These are phyloP conservation scores for Tieghemostelium lacteum DNA, from an alignment of 78 protist genomes.

Conservation along the genomic window DNA sequence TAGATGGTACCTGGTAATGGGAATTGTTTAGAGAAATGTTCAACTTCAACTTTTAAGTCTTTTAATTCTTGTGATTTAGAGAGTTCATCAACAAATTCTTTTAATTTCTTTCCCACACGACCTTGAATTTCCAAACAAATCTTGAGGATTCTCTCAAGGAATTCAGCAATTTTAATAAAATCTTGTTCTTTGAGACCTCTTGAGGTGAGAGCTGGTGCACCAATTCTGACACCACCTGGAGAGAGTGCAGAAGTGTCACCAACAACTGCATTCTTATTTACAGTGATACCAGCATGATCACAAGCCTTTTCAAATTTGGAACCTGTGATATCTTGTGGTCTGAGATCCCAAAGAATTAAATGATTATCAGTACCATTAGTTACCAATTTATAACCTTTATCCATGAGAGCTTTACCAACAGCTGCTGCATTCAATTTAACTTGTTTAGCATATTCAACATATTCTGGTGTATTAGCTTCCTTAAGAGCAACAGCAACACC, in stretches of 20 bases:
- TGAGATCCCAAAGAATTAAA: constrained; percentile 95
- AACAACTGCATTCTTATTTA: constrained; percentile 98
- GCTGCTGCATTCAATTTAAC: constrained; percentile 90
- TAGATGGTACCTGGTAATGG: constrained; percentile 86
- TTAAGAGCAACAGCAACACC: constrained; percentile 95
- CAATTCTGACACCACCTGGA: constrained; percentile 98
- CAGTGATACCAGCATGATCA: constrained; percentile 92
- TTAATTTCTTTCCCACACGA: constrained; percentile 83
- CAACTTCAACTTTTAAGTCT: constrained; percentile 80
- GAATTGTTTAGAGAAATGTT: constrained; percentile 86
- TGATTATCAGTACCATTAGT: constrained; percentile 99
- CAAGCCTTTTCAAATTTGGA: constrained; percentile 68
- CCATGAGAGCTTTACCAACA: constrained; percentile 88
- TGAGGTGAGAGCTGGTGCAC: constrained; percentile 98
- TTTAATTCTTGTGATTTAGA: constrained; percentile 9
- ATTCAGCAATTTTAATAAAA: constrained; percentile 91
- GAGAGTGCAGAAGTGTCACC: constrained; percentile 95
- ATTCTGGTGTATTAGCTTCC: constrained; percentile 93
- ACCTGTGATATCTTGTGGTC: constrained; percentile 81
- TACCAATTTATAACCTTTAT: constrained; percentile 93
- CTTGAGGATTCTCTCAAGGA: constrained; percentile 87
- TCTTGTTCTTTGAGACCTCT: constrained; percentile 94
- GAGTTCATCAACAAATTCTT: constrained; percentile 86
- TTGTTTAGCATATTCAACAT: constrained; percentile 89
- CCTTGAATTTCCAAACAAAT: constrained; percentile 61